phyloP scores from a whole-genome alignment of 768 basidiomycete species.

The Dendrothele bispora region DNA sequence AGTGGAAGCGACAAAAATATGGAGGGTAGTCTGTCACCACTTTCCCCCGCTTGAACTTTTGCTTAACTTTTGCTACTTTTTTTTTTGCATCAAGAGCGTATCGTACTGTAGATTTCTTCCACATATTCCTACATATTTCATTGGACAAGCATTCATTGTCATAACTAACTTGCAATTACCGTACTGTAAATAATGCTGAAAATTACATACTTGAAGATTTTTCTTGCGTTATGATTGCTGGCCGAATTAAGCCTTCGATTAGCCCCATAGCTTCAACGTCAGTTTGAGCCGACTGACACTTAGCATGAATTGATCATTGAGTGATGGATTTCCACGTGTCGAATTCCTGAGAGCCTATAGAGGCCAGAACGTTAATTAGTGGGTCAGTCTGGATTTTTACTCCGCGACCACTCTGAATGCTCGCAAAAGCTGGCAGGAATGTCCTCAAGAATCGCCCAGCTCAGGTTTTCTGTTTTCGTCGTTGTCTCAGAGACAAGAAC shows the following conservation, averaged over 20 bases:
- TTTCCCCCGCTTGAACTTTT: conserved; percentile 31
- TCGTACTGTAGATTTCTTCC: too few relatives aligned
- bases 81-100: conserved; percentile 13
- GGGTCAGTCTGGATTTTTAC: too few relatives aligned
- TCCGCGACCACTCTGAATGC: conserved; percentile 41
- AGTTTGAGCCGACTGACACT: neutral
- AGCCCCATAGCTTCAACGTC: too few relatives aligned
- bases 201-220: too few relatives aligned
- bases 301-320: neutral
- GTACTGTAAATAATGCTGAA: too few relatives aligned
- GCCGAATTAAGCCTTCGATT: too few relatives aligned
- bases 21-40: conserved; percentile 44
- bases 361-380: too few relatives aligned
- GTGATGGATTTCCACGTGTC: neutral
- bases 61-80: conserved; percentile 17
- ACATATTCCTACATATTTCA: too few relatives aligned
- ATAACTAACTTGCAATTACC: too few relatives aligned
- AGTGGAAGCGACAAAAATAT: conserved; percentile 28
- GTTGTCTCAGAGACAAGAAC: conserved; percentile 37
- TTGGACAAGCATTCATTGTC: too few relatives aligned
- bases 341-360: neutral
- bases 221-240: too few relatives aligned
- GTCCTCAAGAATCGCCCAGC: conserved; percentile 36
- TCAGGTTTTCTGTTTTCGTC: conserved; percentile 38
- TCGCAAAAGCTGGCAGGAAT: conserved; percentile 41